Evolutionary conservation across 1,284 basidiomycete genomes (phyloP).

Genomic region (Ganoderma boninense): DNA sequence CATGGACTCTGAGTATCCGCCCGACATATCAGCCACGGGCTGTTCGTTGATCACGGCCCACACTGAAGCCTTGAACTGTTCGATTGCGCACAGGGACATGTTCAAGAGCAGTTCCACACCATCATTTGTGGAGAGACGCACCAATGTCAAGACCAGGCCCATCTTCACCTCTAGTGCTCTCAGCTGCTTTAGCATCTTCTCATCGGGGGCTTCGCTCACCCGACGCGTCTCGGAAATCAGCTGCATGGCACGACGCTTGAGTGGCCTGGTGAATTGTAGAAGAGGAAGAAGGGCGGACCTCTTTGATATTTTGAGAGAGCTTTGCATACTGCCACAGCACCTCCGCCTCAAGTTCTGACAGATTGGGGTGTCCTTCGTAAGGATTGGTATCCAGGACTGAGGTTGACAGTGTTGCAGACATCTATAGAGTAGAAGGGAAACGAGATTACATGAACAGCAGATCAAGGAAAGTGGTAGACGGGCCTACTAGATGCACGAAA

Average conservation of each 20-base stretch:
- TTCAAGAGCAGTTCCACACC: not conserved
- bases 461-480: too few species aligned
- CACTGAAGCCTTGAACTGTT: slow-evolving; percentile 92
- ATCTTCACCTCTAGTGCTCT: slow-evolving; percentile 93
- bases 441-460: not conserved
- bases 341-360: slow-evolving; percentile 60
- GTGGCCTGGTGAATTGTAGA: not conserved
- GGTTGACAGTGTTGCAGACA: slow-evolving; percentile 37
- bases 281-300: slow-evolving; percentile 47
- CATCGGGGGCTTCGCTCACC: slow-evolving; percentile 77
- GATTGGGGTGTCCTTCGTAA: slow-evolving; percentile 69
- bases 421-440: slow-evolving; percentile 1
- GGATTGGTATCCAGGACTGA: slow-evolving; percentile 68
- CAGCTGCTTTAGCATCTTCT: slow-evolving; percentile 78
- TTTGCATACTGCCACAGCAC: slow-evolving; percentile 71
- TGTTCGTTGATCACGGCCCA: slow-evolving; percentile 95
- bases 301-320: slow-evolving; percentile 61
- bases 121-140: slow-evolving; percentile 46
- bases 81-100: not conserved
- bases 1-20: slow-evolving; percentile 44
- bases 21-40: slow-evolving; percentile 57
- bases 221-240: slow-evolving; percentile 64
- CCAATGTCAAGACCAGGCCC: slow-evolving; percentile 91
- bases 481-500: not conserved
- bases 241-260: slow-evolving; percentile 42